phyloP scores from a whole-genome alignment of 78 protist genomes.

The Polysphondylium violaceum region DNA sequence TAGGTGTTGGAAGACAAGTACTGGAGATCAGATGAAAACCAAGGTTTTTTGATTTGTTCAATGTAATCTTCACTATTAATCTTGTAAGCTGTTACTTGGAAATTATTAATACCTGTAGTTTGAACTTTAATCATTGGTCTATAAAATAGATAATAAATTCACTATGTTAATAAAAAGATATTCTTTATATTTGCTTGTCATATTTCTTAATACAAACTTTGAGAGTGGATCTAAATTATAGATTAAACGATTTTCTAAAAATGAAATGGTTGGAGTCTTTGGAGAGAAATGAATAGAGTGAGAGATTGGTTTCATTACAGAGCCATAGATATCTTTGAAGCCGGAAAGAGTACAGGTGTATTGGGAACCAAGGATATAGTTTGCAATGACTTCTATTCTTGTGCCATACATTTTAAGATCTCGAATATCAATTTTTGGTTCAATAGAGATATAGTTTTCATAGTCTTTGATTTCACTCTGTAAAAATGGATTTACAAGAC shows the following conservation, averaged over 20 bases:
- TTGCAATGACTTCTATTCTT: not conserved
- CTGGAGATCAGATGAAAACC: not conserved
- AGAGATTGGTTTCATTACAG: not conserved
- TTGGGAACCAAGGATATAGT: not conserved
- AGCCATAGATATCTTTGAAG: not conserved
- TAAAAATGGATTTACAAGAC: too few relatives aligned
- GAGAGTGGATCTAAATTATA: conserved; percentile 43
- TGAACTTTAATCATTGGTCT: conserved; percentile 34
- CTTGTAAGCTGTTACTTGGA: not conserved
- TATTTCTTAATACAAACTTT: conserved; percentile 14
- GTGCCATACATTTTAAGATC: not conserved
- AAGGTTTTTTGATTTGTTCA: not conserved
- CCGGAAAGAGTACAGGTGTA: not conserved
- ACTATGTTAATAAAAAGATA: too few relatives aligned
- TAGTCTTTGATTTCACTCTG: not conserved
- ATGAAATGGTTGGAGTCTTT: not conserved
- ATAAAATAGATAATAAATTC: not conserved
- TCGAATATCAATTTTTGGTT: not conserved
- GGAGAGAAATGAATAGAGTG: not conserved
- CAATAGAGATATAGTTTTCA: not conserved
- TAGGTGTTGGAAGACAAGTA: not conserved
- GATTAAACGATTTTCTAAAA: not conserved
- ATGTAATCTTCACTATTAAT: not conserved
- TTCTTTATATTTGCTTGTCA: too few relatives aligned
- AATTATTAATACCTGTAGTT: not conserved